Evolutionary conservation across 306 rosid species (phyloP).

Genomic region (Dalbergia cultrata): DNA sequence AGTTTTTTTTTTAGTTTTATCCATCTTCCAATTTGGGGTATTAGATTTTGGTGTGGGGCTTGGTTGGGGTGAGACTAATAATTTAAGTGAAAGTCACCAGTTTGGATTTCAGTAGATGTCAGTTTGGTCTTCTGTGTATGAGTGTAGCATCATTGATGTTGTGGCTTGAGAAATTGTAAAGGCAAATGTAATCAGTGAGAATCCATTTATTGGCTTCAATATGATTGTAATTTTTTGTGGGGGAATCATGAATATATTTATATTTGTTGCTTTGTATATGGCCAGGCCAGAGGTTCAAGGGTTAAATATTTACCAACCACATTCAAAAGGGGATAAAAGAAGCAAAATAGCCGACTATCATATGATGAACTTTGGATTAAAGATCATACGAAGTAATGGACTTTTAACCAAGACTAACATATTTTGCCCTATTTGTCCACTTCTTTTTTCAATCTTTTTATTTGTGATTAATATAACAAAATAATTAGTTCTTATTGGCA

Average conservation of each 20-base stretch:
- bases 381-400: no score
- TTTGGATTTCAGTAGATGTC: neutral
- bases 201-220: constrained; percentile 14
- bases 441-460: no score
- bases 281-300: no score
- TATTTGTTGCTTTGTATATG: neutral
- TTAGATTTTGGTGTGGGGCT: neutral
- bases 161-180: constrained; percentile 18
- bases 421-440: no score
- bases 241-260: neutral
- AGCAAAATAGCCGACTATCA: no score
- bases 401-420: no score
- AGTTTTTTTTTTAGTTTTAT: constrained; percentile 1
- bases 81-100: neutral
- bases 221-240: neutral
- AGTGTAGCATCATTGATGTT: neutral
- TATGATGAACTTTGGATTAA: no score
- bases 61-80: constrained; percentile 1
- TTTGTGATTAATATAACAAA: no score
- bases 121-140: constrained; percentile 8
- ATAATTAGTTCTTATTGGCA: no score
- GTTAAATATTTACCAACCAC: no score
- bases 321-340: no score
- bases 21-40: constrained; percentile 40
- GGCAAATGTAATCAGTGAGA: constrained; percentile 1